Evolutionary conservation across 1,284 basidiomycete genomes (phyloP).

Genomic region (Termitomyces sp.): DNA sequence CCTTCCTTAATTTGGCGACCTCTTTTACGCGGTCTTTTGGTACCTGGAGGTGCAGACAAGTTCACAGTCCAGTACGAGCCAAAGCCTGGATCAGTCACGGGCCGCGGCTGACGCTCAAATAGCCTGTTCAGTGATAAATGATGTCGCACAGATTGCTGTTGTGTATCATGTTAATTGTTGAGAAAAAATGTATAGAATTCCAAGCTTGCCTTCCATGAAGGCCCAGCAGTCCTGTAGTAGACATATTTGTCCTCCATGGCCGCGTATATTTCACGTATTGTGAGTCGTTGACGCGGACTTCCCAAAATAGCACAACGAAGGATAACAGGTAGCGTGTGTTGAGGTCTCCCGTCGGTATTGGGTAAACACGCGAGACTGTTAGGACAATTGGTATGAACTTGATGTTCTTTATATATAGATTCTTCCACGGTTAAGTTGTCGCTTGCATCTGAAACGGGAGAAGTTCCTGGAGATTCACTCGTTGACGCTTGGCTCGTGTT

Average conservation of each 20-base stretch:
- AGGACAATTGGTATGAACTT: constrained; percentile 66
- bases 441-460: constrained; percentile 25
- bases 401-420: constrained; percentile 39
- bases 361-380: constrained; percentile 71
- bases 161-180: constrained; percentile 11
- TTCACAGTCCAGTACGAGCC: constrained; percentile 84
- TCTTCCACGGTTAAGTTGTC: constrained; percentile 23
- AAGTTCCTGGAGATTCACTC: constrained; percentile 26
- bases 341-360: constrained; percentile 69
- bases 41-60: constrained; percentile 70
- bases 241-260: constrained; percentile 79
- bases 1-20: constrained; percentile 54
- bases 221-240: constrained; percentile 71
- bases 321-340: constrained; percentile 77
- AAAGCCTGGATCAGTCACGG: constrained; percentile 76
- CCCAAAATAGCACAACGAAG: constrained; percentile 76
- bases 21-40: constrained; percentile 75
- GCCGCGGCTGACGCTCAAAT: constrained; percentile 73
- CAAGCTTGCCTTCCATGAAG: constrained; percentile 68
- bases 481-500: constrained; percentile 21
- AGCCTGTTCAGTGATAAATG: constrained; percentile 74
- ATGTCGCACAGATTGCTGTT: constrained; percentile 77
- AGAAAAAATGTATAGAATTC: constrained; percentile 1
- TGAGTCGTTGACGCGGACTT: constrained; percentile 66
- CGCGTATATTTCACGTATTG: constrained; percentile 76